Evolutionary conservation across 1,284 basidiomycete genomes (phyloP).

Genomic region (Serendipita sp.): DNA sequence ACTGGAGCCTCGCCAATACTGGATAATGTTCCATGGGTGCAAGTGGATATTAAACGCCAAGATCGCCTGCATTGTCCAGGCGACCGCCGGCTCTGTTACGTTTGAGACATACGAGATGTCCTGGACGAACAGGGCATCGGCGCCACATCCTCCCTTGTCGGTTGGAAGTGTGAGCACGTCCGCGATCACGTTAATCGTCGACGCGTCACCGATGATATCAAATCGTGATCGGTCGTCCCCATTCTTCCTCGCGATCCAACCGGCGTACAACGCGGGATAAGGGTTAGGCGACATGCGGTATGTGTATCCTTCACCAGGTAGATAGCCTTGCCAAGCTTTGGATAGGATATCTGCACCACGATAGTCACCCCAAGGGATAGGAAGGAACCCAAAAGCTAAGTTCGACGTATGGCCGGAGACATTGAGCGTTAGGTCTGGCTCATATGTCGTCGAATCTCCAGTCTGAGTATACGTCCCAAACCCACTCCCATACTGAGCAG

Average conservation of each 20-base stretch:
- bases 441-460: not conserved
- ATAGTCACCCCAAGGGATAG: not conserved
- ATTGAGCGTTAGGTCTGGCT: not conserved
- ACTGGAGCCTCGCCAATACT: not conserved
- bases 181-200: not conserved
- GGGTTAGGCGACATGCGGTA: not conserved
- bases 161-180: not conserved
- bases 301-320: not conserved
- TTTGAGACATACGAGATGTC: not conserved
- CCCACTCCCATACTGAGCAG: not conserved
- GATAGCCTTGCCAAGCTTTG: not conserved
- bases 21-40: not conserved
- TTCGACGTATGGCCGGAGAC: not conserved
- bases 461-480: not conserved
- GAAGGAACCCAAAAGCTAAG: not conserved
- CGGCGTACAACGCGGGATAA: not conserved
- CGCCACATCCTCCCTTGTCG: not conserved
- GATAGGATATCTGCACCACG: not conserved
- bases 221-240: not conserved
- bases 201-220: not conserved
- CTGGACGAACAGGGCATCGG: not conserved
- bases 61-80: not conserved
- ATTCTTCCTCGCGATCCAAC: not conserved
- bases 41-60: not conserved
- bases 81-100: no score